Evolutionary conservation across 768 basidiomycete species (phyloP).

Genomic region (Boletus barrowsii): DNA sequence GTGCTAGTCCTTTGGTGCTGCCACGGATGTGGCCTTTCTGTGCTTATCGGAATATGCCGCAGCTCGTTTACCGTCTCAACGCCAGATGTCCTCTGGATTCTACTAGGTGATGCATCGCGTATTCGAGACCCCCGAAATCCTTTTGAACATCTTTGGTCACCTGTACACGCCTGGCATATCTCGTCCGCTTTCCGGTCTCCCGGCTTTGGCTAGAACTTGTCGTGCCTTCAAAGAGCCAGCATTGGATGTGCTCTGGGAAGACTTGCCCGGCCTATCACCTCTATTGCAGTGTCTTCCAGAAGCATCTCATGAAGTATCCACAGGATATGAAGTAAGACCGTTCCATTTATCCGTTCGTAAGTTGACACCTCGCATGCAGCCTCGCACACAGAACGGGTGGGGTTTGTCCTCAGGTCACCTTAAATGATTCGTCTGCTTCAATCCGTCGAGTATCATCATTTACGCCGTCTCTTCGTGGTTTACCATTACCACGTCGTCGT

Average conservation of each 20-base stretch:
- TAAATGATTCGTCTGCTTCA: constrained; percentile 54
- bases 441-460: constrained; percentile 63
- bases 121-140: too few relatives aligned
- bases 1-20: too few relatives aligned
- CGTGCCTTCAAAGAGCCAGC: too few relatives aligned
- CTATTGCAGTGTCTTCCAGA: not conserved
- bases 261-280: not conserved
- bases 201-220: too few relatives aligned
- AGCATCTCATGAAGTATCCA: not conserved
- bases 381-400: not conserved
- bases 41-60: too few relatives aligned
- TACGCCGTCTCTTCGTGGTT: constrained; percentile 64
- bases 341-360: not conserved
- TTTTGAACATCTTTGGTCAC: too few relatives aligned
- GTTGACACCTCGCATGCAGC: not conserved
- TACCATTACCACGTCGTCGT: constrained; percentile 43
- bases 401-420: not conserved
- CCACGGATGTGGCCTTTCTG: too few relatives aligned
- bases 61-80: too few relatives aligned
- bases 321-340: not conserved
- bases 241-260: not conserved
- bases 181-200: too few relatives aligned
- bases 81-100: too few relatives aligned
- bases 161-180: too few relatives aligned
- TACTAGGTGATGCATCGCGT: too few relatives aligned